phyloP scores from a whole-genome alignment of 1,139 yeast genomes.

The Blastobotrys raffinosifermentans region DNA sequence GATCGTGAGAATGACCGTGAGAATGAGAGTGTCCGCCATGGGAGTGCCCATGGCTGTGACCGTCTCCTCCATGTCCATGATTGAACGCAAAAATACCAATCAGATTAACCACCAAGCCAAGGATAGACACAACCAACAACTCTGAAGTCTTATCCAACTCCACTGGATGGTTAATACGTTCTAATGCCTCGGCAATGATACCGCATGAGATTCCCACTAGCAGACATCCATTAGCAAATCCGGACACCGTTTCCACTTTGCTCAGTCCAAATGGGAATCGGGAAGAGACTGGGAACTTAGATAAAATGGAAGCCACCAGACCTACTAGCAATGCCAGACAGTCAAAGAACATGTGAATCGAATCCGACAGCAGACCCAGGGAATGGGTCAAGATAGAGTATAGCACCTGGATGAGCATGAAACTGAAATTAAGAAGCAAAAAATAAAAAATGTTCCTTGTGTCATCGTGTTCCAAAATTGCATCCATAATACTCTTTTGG shows the following conservation, averaged over 20 bases:
- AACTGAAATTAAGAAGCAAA: slow-evolving; percentile 73
- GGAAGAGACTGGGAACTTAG: slow-evolving; percentile 55
- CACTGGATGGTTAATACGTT: slow-evolving; percentile 73
- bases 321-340: slow-evolving; percentile 89
- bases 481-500: slow-evolving; percentile 29
- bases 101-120: slow-evolving; percentile 82
- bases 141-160: slow-evolving; percentile 77
- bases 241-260: slow-evolving; percentile 85
- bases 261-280: slow-evolving; percentile 82
- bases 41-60: slow-evolving; percentile 31
- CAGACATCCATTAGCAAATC: slow-evolving; percentile 88
- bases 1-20: slow-evolving; percentile 17
- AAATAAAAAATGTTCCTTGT: slow-evolving; percentile 88
- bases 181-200: slow-evolving; percentile 79
- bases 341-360: slow-evolving; percentile 93
- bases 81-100: slow-evolving; percentile 93
- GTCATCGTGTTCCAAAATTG: slow-evolving; percentile 51
- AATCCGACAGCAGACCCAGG: slow-evolving; percentile 83
- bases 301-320: slow-evolving; percentile 68
- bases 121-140: slow-evolving; percentile 69
- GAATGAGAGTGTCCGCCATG: slow-evolving; percentile 37
- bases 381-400: slow-evolving; percentile 93
- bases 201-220: slow-evolving; percentile 85
- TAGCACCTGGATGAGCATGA: slow-evolving; percentile 88
- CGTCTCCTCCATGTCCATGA: slow-evolving; percentile 55